Evolutionary conservation across 495 filamentous ascomycete species (phyloP), one percentile per base, ranked within the genome.

Genomic region (Aspergillus sparsus): DNA sequence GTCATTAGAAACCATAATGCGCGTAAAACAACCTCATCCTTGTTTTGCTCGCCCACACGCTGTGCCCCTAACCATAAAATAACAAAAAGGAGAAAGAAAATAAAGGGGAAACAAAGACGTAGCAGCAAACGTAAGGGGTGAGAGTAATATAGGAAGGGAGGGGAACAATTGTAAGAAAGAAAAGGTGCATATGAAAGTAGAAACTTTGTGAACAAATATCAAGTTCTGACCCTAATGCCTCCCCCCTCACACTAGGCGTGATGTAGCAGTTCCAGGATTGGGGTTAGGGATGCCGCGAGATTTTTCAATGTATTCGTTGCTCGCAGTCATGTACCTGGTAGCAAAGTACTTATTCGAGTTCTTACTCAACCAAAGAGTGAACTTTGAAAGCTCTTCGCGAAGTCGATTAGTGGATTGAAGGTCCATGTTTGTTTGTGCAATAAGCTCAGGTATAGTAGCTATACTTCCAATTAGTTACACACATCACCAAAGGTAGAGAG

Each of bases 391-490:
- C 65, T 98, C 94, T 61, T 97, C 92, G 10, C 91, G 87, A 10
- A 97, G 83, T 39, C 91, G 87, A 62, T 86, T 89, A 51, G 94
- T 89, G 8, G 90, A 90, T 71, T 93, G 92, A 31, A 85, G 77
- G 68, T 98, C 94, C 94, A 98, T 96, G 73, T 97, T 97, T 34
- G 94, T 98, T 70, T 97, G 93, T 15, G 92, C 92, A 62, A 98
- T 85, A 32, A 98, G 84, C 71, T 98, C 94, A 0, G 95, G 94
- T 63, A 98, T 85, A 7, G 87, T 87, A 10, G 96, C 94, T 97
- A 57, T 7, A 41, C 18, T n/a, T 7, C 5, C 21, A 44, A 63
- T 57, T 33, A 57, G 65, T 66, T 60, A 65, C 52, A 27, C 21
- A 3, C 21, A 27, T 27, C 21, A 27, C 21, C 3, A 1, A 27